These are phyloP conservation scores for Triticum turgidum DNA, from an alignment of 176 grass and related monocot species.

Conservation along the genomic window DNA sequence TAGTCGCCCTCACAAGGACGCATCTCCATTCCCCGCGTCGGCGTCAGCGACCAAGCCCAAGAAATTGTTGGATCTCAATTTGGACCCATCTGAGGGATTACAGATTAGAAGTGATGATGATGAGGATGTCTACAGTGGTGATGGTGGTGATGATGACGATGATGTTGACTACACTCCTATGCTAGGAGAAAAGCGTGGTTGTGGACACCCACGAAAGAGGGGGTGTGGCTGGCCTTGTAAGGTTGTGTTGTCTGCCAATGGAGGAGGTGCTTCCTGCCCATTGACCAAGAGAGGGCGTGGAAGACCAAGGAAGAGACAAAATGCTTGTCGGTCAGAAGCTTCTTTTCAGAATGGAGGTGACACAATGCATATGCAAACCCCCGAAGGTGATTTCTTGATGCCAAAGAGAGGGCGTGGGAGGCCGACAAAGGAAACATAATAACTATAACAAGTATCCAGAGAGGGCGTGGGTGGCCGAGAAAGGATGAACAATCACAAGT, in stretches of 20 bases:
- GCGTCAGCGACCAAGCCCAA: too few relatives aligned
- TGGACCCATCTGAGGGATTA: too few relatives aligned
- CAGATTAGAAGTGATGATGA: background rate
- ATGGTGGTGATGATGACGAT: background rate
- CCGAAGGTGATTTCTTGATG: background rate
- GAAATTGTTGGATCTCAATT: too few relatives aligned
- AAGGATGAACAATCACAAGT: background rate
- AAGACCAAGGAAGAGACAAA: background rate
- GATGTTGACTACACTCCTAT: background rate
- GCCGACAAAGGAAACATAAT: too few relatives aligned
- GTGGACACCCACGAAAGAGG: background rate
- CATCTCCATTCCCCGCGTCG: too few relatives aligned
- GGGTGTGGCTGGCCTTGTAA: background rate
- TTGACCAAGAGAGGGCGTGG: too few relatives aligned
- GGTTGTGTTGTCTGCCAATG: too few relatives aligned
- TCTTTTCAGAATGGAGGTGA: too few relatives aligned
- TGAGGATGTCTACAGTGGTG: too few relatives aligned
- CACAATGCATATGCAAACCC: background rate
- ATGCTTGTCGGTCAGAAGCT: background rate
- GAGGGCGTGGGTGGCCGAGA: conserved; percentile 16
- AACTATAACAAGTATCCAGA: background rate
- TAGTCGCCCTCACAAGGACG: too few relatives aligned
- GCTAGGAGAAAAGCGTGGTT: too few relatives aligned
- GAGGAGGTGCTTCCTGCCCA: too few relatives aligned
- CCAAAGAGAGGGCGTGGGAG: background rate